A percentile compares a stretch with the other conserved stretches of the same genome.
These are phyloP conservation scores for Sphaerulina vaccinii DNA, from an alignment of 2,329 filamentous ascomycete species.

Conservation along the genomic window DNA sequence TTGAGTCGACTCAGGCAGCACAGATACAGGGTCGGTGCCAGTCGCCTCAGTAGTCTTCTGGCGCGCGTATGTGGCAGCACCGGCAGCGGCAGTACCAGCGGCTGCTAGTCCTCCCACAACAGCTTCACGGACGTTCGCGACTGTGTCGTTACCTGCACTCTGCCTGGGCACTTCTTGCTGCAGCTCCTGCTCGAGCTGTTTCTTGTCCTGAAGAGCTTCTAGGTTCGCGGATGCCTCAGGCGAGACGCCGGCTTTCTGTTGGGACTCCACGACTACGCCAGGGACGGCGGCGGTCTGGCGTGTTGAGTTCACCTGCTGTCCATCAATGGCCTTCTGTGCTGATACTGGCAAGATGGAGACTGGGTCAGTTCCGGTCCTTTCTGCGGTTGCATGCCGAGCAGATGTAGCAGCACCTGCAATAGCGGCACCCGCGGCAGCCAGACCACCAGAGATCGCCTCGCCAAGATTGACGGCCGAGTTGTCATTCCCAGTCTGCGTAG, in stretches of 20 bases:
- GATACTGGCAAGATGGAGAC: constrained; percentile 21
- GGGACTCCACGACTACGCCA: constrained; percentile 3
- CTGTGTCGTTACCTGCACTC: constrained; percentile 14
- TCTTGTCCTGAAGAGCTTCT: constrained; percentile 2
- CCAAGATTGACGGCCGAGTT: neutral
- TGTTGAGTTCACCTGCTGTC: constrained; percentile 26
- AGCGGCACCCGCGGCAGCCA: constrained; percentile 32
- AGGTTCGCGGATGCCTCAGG: constrained; percentile 65
- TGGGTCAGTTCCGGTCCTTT: constrained; percentile 8
- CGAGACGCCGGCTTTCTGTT: constrained; percentile 41
- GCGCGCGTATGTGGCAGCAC: constrained; percentile 37
- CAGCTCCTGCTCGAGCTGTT: constrained; percentile 35
- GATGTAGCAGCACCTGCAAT: constrained; percentile 38
- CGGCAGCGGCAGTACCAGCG: constrained; percentile 32
- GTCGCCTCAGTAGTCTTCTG: constrained; percentile 39
- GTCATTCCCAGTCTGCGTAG: neutral
- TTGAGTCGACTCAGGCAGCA: constrained; percentile 7
- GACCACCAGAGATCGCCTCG: constrained; percentile 7
- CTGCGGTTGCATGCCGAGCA: constrained; percentile 18
- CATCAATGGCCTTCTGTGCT: constrained; percentile 39
- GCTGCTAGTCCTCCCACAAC: neutral
- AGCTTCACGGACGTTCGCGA: constrained; percentile 4
- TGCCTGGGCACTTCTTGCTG: constrained; percentile 46
- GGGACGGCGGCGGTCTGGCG: constrained; percentile 4
- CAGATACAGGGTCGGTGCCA: constrained; percentile 49